A percentile compares a stretch with the other conserved stretches of the same genome.
phyloP scores from a whole-genome alignment of 2,329 filamentous ascomycete genomes.

The Clonostachys chloroleuca region DNA sequence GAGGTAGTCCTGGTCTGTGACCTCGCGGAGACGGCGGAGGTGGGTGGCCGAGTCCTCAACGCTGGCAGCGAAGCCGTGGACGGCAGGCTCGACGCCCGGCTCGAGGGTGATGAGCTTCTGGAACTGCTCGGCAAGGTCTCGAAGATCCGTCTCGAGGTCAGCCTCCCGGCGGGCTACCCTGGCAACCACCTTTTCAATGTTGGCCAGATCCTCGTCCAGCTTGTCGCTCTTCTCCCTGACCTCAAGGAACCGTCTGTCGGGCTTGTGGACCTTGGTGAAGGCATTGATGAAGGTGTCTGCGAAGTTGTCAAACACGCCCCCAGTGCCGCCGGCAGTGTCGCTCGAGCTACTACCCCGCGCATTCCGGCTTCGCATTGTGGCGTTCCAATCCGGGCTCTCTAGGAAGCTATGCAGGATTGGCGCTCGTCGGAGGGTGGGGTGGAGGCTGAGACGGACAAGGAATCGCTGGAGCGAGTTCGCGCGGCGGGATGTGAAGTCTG shows the following conservation, averaged over 20 bases:
- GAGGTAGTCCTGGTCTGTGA: slow-evolving; percentile 94
- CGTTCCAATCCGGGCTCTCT: slow-evolving; percentile 93
- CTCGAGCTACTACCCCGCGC: slow-evolving; percentile 39
- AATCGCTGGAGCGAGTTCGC: slow-evolving; percentile 91
- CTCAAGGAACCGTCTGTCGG: slow-evolving; percentile 90
- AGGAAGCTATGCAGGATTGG: slow-evolving; percentile 84
- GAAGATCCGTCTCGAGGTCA: slow-evolving; percentile 84
- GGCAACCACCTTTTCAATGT: slow-evolving; percentile 94
- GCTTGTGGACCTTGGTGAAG: slow-evolving; percentile 93
- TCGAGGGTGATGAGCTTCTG: slow-evolving; percentile 89
- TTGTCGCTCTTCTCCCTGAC: slow-evolving; percentile 91
- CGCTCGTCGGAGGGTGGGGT: slow-evolving; percentile 82
- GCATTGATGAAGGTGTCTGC: slow-evolving; percentile 96
- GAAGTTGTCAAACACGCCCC: slow-evolving; percentile 88
- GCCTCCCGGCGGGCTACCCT: slow-evolving; percentile 82
- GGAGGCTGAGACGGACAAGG: slow-evolving; percentile 77
- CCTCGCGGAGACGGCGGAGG: slow-evolving; percentile 76
- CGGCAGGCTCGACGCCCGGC: slow-evolving; percentile 74
- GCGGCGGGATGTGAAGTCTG: slow-evolving; percentile 85
- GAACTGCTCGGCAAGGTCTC: slow-evolving; percentile 89
- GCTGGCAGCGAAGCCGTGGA: slow-evolving; percentile 82
- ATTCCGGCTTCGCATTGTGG: slow-evolving; percentile 80
- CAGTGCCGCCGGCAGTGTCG: slow-evolving; percentile 33
- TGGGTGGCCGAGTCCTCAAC: slow-evolving; percentile 80
- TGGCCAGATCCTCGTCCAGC: slow-evolving; percentile 85